Percentiles rank a stretch among this genome's conserved stretches.
These are phyloP conservation scores for Globisporangium megalacanthum DNA, from an alignment of 352 stramenopile genomes.

Conservation along the genomic window DNA sequence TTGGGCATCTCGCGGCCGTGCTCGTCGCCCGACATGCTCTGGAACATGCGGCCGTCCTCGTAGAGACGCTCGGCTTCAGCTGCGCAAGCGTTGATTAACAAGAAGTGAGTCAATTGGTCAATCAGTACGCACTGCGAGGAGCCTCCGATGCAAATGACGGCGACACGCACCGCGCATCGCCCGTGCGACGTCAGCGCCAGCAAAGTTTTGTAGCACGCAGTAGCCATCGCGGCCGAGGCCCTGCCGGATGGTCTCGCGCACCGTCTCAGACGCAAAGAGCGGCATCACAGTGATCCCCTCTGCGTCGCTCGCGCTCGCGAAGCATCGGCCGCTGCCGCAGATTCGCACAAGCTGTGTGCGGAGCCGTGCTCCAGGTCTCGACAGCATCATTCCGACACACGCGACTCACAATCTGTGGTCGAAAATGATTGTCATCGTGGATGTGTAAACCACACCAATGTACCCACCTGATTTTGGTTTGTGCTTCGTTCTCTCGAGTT, in stretches of 20 bases:
- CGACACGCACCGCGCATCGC: constrained; percentile 29
- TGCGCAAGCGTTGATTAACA: not conserved
- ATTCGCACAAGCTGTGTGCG: not conserved
- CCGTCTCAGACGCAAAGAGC: constrained; percentile 28
- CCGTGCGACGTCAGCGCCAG: constrained; percentile 26
- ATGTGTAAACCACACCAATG: not conserved
- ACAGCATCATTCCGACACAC: not conserved
- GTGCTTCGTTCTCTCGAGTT: not conserved
- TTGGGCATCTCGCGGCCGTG: constrained; percentile 33
- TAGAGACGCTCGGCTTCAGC: constrained; percentile 38
- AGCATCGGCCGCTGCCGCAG: not conserved
- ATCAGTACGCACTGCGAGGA: not conserved
- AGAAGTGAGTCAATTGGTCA: not conserved
- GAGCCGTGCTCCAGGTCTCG: not conserved
- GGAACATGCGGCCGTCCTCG: constrained; percentile 45
- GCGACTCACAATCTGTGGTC: not conserved
- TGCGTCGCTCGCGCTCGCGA: constrained; percentile 7
- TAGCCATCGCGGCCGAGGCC: constrained; percentile 34
- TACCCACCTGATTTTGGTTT: not conserved
- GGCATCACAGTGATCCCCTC: constrained; percentile 37
- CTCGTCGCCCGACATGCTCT: constrained; percentile 42
- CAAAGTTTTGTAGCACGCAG: constrained; percentile 35
- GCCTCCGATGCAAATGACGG: not conserved
- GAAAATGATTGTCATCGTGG: not conserved
- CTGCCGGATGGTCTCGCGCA: constrained; percentile 32